Evolutionary conservation across 495 filamentous ascomycete species (phyloP).

Genomic region (Podospora pseudoanserina): DNA sequence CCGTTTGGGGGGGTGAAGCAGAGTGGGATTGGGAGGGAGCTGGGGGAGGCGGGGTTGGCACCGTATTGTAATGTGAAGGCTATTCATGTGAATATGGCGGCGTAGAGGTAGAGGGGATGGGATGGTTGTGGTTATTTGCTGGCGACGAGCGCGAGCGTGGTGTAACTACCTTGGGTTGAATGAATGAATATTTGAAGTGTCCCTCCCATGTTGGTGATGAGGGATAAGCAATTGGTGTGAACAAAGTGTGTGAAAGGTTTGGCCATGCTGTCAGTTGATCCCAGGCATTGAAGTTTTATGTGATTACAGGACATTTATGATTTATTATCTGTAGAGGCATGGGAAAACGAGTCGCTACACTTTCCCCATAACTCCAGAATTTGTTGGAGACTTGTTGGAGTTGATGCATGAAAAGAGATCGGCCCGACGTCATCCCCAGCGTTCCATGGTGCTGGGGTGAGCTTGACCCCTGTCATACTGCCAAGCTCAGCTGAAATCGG

Average conservation of each 20-base stretch:
- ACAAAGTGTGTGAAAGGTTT: too few species aligned
- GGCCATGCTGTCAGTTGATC: too few species aligned
- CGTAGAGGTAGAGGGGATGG: conserved; percentile 13
- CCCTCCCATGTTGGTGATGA: too few species aligned
- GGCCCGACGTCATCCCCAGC: conserved; percentile 11
- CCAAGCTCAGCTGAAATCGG: neutral
- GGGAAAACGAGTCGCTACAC: neutral
- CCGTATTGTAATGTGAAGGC: conserved; percentile 80
- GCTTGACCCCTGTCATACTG: neutral
- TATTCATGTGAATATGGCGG: conserved; percentile 70
- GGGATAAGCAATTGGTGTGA: too few species aligned
- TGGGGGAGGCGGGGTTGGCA: conserved; percentile 79
- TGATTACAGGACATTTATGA: too few species aligned
- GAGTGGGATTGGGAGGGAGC: conserved; percentile 85
- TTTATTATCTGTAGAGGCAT: too few species aligned
- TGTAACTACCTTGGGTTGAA: neutral
- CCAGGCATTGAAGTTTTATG: too few species aligned
- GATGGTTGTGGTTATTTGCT: neutral
- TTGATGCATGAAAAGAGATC: neutral
- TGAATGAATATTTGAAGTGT: neutral
- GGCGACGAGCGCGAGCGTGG: neutral
- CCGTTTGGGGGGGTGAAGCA: conserved; percentile 96
- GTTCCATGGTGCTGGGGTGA: conserved; percentile 6
- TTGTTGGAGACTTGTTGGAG: neutral
- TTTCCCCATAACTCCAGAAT: neutral